Base-by-base conservation (phyloP, 2,329 filamentous ascomycete genomes). In the Alternaria novae-zelandiae region DNA sequence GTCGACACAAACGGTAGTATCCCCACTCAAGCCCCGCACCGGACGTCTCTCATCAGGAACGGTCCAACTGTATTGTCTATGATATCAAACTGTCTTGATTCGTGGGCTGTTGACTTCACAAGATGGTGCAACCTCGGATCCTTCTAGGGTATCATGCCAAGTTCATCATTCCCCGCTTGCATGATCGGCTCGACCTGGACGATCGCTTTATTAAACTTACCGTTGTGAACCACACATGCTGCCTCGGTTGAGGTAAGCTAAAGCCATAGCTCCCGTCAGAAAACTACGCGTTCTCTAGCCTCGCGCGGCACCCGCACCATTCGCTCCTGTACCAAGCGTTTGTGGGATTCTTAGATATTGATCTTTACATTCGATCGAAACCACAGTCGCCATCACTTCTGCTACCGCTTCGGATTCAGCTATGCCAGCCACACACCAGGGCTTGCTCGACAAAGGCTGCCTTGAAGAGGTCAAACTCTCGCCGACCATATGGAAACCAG, bases 391-490 rank as follows among this genome's bases (percentile, higher is more conserved):
- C 21, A 17, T 23, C 32, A 20, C 30, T 36, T 44, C 23, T 41
- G 44, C 28, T 30, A 36, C 13, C n/a, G 45, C 23, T 45, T 13
- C 49, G 44, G 57, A 68, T 23, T 25, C 11, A 17, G 36, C 30
- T 17, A 79, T 79, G 77, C 69, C 77, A 21, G 57, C 67, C 44
- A 78, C 74, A 61, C 63, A 68, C 20, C 69, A 73, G 26, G 77
- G 77, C 30, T 65, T 72, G 3, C 49, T 79, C 43, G 75, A 77
- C 55, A 68, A 73, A 12, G 68, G 65, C 20, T 44, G 45, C 6
- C 23, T 77, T 43, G 72, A 78, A 32, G 72, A 78, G 17, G 50
- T 75, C 51, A 71, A 58, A 36, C 57, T 74, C 5, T 67, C 70
- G n/a, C 64, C 69, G 20, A 54, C 65, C 21, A 65, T 61, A 9